Evolutionary conservation across 805 yeast genomes (phyloP).

Genomic region (Candida sanyiensis): DNA sequence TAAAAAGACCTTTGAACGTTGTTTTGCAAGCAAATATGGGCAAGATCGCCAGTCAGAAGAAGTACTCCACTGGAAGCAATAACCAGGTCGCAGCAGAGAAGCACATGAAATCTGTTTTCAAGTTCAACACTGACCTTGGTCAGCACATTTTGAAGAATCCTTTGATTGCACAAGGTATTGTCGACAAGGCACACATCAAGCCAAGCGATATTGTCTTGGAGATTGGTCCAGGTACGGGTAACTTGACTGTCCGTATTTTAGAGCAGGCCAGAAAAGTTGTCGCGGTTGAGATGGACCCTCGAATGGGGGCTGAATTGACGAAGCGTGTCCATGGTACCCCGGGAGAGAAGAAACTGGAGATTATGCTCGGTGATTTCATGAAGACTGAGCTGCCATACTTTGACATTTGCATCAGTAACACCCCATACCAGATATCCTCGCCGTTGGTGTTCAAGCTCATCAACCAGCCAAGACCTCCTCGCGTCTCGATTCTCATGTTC

Average conservation of each 20-base stretch:
- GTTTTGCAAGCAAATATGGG: constrained; percentile 14
- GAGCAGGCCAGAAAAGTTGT: constrained; percentile 92
- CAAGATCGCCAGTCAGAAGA: constrained; percentile 50
- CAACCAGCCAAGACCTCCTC: constrained; percentile 88
- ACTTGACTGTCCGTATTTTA: constrained; percentile 84
- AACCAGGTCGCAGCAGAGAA: constrained; percentile 64
- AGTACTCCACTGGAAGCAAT: constrained; percentile 42
- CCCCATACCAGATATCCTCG: constrained; percentile 96
- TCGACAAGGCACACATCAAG: constrained; percentile 87
- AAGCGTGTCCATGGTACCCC: constrained; percentile 98
- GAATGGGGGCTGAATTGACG: constrained; percentile 98
- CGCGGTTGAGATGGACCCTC: constrained; percentile 98
- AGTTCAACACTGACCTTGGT: constrained; percentile 93
- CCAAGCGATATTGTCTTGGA: constrained; percentile 92
- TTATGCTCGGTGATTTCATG: constrained; percentile 91
- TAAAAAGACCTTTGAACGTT: neutral
- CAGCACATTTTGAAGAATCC: constrained; percentile 97
- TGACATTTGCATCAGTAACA: constrained; percentile 93
- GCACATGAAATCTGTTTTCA: constrained; percentile 79
- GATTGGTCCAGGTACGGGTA: constrained; percentile 99
- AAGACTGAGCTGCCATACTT: constrained; percentile 92
- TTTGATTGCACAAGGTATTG: constrained; percentile 95
- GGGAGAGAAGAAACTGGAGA: constrained; percentile 83
- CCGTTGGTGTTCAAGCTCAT: constrained; percentile 91
- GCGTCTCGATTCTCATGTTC: constrained; percentile 93